Evolutionary conservation across 257 asterid genomes (phyloP).

Genomic region (Fraxinus cuspidata): DNA sequence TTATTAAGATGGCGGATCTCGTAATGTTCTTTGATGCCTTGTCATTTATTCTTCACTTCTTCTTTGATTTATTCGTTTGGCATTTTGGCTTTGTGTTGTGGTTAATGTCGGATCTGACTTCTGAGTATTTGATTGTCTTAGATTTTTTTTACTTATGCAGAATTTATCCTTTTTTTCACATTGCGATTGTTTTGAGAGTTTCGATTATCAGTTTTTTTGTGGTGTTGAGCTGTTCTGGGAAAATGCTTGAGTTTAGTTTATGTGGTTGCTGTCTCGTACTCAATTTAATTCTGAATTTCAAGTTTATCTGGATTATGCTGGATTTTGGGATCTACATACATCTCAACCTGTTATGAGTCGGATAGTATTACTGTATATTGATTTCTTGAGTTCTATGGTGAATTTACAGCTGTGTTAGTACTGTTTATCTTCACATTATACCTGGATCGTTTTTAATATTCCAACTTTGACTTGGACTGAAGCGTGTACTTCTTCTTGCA

Average conservation of each 20-base stretch:
- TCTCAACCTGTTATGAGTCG: slow-evolving; percentile 4
- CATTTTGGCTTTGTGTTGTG: slow-evolving; percentile 10
- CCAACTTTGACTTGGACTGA: slow-evolving; percentile 32
- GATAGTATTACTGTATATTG: slow-evolving; percentile 1
- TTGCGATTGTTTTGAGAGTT: not conserved
- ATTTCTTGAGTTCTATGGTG: slow-evolving; percentile 17
- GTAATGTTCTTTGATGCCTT: slow-evolving; percentile 37
- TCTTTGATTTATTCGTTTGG: not conserved
- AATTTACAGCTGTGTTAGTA: not conserved
- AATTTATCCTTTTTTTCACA: not conserved
- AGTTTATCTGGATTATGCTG: slow-evolving; percentile 23
- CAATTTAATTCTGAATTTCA: slow-evolving; percentile 14
- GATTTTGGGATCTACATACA: slow-evolving; percentile 19
- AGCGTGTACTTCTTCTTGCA: slow-evolving; percentile 26
- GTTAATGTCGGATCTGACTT: slow-evolving; percentile 33
- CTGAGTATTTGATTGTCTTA: slow-evolving; percentile 18
- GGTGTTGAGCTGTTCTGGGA: not conserved
- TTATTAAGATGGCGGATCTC: slow-evolving; percentile 95
- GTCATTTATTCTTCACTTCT: slow-evolving; percentile 24
- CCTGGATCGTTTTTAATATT: slow-evolving; percentile 9
- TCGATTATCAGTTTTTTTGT: not conserved
- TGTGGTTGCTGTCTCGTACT: not conserved
- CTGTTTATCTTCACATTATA: slow-evolving; percentile 1
- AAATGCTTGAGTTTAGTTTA: not conserved
- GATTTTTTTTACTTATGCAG: slow-evolving; percentile 10